A percentile compares a stretch with the other conserved stretches of the same genome.
Evolutionary conservation across 2,329 filamentous ascomycete species (phyloP).

Genomic region (Arthrobotrys iridis): DNA sequence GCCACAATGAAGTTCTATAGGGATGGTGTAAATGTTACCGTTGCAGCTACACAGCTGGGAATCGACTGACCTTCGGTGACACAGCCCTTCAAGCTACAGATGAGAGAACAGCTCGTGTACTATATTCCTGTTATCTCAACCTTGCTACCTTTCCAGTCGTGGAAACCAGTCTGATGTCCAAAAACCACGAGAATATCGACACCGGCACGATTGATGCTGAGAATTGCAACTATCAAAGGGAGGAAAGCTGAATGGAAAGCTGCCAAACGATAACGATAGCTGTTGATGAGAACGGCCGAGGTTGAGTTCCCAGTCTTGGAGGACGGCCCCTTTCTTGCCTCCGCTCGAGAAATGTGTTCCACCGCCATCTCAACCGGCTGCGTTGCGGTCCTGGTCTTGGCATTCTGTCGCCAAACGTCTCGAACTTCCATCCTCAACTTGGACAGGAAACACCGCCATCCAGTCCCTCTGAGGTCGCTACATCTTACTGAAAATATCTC

Average conservation of each 20-base stretch:
- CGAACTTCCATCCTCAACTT: conserved; percentile 24
- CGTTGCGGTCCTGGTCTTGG: conserved; percentile 38
- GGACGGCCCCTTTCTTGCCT: conserved; percentile 35
- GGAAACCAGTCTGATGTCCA: too few relatives aligned
- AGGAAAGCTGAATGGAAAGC: too few relatives aligned
- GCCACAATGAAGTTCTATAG: not conserved
- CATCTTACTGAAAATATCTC: not conserved
- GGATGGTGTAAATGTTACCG: not conserved
- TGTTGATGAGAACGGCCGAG: not conserved
- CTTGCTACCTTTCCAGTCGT: too few relatives aligned
- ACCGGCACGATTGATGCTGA: too few relatives aligned
- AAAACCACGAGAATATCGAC: too few relatives aligned
- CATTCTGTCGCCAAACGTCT: conserved; percentile 48
- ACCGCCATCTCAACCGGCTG: conserved; percentile 11
- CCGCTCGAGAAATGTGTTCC: not conserved
- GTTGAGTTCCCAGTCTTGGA: not conserved
- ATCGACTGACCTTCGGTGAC: not conserved
- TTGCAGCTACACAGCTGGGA: conserved; percentile 2
- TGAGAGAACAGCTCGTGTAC: conserved; percentile 6
- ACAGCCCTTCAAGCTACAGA: not conserved
- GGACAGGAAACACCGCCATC: not conserved
- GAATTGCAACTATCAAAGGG: too few relatives aligned
- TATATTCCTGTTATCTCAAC: too few relatives aligned
- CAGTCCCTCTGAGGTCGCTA: not conserved
- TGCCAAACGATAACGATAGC: too few relatives aligned